Base-by-base conservation (phyloP, 2,329 filamentous ascomycete species). In the Diaporthe nobilis region DNA sequence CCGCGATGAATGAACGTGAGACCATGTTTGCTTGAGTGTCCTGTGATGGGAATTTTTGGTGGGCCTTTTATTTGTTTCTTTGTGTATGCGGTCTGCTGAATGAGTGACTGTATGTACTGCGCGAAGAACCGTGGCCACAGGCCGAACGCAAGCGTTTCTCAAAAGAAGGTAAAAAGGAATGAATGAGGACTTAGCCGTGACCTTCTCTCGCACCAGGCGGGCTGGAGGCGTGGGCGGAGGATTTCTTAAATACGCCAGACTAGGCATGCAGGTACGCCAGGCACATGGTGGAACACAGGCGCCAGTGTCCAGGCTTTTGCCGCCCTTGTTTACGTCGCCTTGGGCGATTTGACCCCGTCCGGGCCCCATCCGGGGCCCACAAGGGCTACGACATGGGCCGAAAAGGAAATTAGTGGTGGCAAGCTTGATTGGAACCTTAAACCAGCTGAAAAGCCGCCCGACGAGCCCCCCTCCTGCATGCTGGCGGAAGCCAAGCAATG, bases 391-490 rank as follows among this genome's bases (percentile, higher is more conserved):
- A 55, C 49, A 13, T 55, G 49, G 65, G 47, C 63, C 49, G 49
- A 42, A 70, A 70, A 55, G 49, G 65, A 70, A 53, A 70, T 70
- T 70, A 22, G 65, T 70, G 47, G 65, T 70, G 65, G 65, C 65
- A 70, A 70, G 65, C 65, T 55, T 70, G 65, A 70, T 42, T 39
- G 65, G 49, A 70, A 70, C 65, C 65, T 70, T 70, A 70, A 55
- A 15, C 39, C n/a, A 70, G 47, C 63, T 68, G 47, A 68, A 39
- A 37, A 28, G 65, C 65, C 65, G 65, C 49, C 65, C 49, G 42
- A 51, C 44, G 8, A 20, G 22, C 31, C n/a, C 44, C 65, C 31
- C 60, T 67, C 63, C 44, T 67, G 44, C 44, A 67, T 51, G 17
- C 22, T 49, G 28, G 63, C 31, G 49, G 49, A 70, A 70, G 65